Base-by-base conservation (phyloP, 2,329 filamentous ascomycete species). In the Epichloe scottii region DNA sequence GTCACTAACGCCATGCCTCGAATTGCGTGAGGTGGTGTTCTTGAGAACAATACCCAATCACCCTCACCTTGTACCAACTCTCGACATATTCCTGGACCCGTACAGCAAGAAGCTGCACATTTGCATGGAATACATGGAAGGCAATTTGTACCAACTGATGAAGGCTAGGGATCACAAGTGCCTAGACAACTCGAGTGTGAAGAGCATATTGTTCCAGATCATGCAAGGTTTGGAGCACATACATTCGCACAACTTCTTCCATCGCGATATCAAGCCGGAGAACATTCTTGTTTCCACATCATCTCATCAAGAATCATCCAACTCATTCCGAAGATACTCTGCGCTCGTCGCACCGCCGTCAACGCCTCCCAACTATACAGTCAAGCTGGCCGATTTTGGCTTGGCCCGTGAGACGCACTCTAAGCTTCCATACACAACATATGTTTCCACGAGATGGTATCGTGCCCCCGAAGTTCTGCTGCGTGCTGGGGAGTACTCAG, bases 121-220 rank as follows among this genome's bases (percentile, higher is more conserved):
- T 59, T 84, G 81, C 63, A 98, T 98, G 93, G 93, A 98, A 72
- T 96, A 95, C 70, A 98, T 98, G 93, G 93, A 98, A 66, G 93
- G 93, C 48, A 98, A 98, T 68, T 77, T 98, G 1, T 98, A 98
- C 68, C 93, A 98, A 69, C 72, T 98, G 56, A 98, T 98, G 93
- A 98, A 98, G 73, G 85, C 93, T 49, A 82, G 93, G 54, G 93
- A 98, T 59, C 91, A 96, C 75, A 97, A 97, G 69, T 85, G 77
- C 56, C 77, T 98, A 30, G 93, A 98, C 63, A 86, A 87, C 50
- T 81, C 79, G 54, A 95, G 88, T 61, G 93, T 98, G 54, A 97
- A 98, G 77, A 97, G 91, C 72, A 95, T 98, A 56, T 76, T 98
- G 38, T 96, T 87, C 70, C 93, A 98, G 72, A 98, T 98, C 61